Base-by-base conservation (phyloP, 805 yeast species). In the Wickerhamiella azyma region DNA sequence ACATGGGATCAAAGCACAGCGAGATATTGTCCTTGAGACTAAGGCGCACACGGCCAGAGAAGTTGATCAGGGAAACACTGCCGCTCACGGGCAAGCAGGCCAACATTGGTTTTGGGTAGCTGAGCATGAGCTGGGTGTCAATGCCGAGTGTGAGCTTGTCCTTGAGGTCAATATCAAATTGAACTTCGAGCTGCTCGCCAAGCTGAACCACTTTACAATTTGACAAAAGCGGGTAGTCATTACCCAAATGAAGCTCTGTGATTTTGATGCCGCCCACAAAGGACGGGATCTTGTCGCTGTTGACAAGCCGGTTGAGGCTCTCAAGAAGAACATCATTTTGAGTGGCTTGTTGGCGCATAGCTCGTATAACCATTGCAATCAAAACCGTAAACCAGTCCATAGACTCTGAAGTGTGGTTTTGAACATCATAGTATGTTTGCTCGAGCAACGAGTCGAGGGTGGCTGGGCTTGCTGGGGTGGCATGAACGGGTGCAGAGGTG, bases 381-480 rank as follows among this genome's bases (percentile, higher is more conserved):
- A 92, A 68, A 1, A 92, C 96, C 53, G 89, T 92, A 62, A 92
- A 85, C 98, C 98, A 92, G 61, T 92, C 98, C 50, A 92, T 66
- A 0, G 96, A 81, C 65, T 92, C 98, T 0, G 96, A 75, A 14
- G 78, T 70, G 60, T 92, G 98, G 21, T 77, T 78, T 39, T 79
- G 77, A 1, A 92, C 96, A 57, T 92, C 83, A 62, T 92, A 92
- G 59, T 85, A 85, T 0, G 96, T 86, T 55, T 86, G 88, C 52
- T 89, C 96, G 35, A 92, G 66, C 17, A 92, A 84, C 0, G 75
- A 49, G 19, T 53, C 55, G 11, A 61, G 51, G 6, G 58, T 51
- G 9, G 53, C 53, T 8, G 58, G 54, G 10, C 50, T 47, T 13
- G 51, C 32, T 18, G 62, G 62, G 33, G 54, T 53, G 17, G 55